Evolutionary conservation across 2,329 filamentous ascomycete species (phyloP).

Genomic region (Westerdykella aurantiaca): DNA sequence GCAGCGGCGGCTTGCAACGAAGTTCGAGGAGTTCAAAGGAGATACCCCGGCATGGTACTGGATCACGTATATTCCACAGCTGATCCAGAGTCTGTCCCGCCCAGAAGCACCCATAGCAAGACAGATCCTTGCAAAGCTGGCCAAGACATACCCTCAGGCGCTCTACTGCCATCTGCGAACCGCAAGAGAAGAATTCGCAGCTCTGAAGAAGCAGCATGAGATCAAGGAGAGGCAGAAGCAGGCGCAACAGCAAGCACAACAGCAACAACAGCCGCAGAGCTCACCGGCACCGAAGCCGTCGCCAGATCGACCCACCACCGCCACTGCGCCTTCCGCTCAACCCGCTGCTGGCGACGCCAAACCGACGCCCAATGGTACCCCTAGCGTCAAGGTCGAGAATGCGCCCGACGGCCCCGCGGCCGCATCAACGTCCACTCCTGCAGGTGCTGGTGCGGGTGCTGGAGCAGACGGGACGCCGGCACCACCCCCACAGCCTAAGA

Average conservation of each 20-base stretch:
- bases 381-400: slow-evolving; percentile 35
- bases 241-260: slow-evolving; percentile 57
- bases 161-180: slow-evolving; percentile 94
- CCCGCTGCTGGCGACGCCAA: slow-evolving; percentile 41
- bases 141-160: slow-evolving; percentile 88
- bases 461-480: slow-evolving; percentile 8
- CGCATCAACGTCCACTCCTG: slow-evolving; percentile 19
- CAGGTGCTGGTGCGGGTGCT: slow-evolving; percentile 12
- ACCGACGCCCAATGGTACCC: slow-evolving; percentile 46
- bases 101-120: slow-evolving; percentile 86
- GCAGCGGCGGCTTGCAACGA: slow-evolving; percentile 72
- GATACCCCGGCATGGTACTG: slow-evolving; percentile 99
- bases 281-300: slow-evolving; percentile 35
- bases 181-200: slow-evolving; percentile 85
- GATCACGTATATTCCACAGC: slow-evolving; percentile 97
- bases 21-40: slow-evolving; percentile 94
- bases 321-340: slow-evolving; percentile 15
- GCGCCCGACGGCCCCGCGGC: slow-evolving; percentile 28
- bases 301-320: slow-evolving; percentile 30
- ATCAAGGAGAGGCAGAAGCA: slow-evolving; percentile 52
- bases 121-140: slow-evolving; percentile 83
- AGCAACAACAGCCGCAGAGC: slow-evolving; percentile 45
- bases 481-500: slow-evolving; percentile 48
- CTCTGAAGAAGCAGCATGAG: slow-evolving; percentile 83
- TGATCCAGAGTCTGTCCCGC: slow-evolving; percentile 84